Conservation (phyloP, 805 yeast species). For the Lachancea thermotolerans region DNA sequence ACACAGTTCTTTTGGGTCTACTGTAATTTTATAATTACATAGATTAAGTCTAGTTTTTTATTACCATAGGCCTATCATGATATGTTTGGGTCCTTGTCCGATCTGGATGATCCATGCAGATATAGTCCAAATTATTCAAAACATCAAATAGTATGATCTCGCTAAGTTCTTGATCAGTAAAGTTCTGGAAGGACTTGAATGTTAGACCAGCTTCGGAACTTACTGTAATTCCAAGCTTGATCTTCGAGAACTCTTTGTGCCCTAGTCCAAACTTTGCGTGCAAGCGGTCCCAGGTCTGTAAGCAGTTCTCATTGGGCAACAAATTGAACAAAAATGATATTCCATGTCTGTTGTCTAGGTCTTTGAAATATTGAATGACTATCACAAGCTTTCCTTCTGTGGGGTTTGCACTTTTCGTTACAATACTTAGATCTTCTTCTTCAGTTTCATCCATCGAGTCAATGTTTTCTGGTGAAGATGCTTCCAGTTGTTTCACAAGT, state of each 20-base stretch:
- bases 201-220: constrained; percentile 31
- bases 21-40: no score
- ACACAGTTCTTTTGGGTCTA: no score
- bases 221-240: constrained; percentile 42
- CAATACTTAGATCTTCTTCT: constrained; percentile 22
- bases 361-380: constrained; percentile 73
- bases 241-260: constrained; percentile 70
- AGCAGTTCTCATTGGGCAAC: constrained; percentile 57
- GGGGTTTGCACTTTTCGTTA: constrained; percentile 10
- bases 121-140: constrained; percentile 41
- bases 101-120: constrained; percentile 88
- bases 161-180: constrained; percentile 43
- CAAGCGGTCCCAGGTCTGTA: constrained; percentile 58
- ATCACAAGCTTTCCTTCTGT: constrained; percentile 43
- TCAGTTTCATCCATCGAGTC: constrained; percentile 11
- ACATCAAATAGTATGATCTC: constrained; percentile 47
- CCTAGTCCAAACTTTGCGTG: constrained; percentile 68
- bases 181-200: constrained; percentile 34
- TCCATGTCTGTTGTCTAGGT: constrained; percentile 63
- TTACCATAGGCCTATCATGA: constrained; percentile 54
- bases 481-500: constrained; percentile 20
- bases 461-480: constrained; percentile 16
- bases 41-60: constrained; percentile 32
- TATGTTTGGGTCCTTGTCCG: constrained; percentile 52
- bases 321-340: constrained; percentile 76